Conservation (phyloP, 139 green algal genomes). For the Dunaliella sp. region DNA sequence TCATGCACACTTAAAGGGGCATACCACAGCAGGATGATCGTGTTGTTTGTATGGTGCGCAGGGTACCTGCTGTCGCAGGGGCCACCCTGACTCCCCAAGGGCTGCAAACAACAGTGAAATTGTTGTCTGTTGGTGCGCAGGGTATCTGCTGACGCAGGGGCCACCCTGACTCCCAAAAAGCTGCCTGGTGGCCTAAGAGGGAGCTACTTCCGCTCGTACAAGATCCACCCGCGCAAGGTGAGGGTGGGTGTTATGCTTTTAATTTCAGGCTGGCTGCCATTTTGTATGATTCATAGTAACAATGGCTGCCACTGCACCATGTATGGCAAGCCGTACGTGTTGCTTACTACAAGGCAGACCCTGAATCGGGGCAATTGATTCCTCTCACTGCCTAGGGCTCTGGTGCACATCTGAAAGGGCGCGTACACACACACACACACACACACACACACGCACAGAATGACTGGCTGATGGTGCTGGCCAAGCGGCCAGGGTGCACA, state of each 20-base stretch:
- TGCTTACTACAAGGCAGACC: conserved; percentile 7
- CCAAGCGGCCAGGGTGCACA: conserved; percentile 42
- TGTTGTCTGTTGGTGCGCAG: conserved; percentile 4
- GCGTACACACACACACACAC: not conserved
- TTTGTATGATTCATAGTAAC: not conserved
- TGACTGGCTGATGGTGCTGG: conserved; percentile 48
- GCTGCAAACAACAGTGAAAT: too few relatives aligned
- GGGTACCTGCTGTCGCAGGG: not conserved
- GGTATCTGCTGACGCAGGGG: conserved; percentile 32
- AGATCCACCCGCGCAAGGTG: conserved; percentile 15
- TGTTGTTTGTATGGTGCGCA: not conserved
- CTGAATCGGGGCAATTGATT: not conserved
- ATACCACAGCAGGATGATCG: not conserved
- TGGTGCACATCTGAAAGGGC: not conserved
- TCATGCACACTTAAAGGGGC: too few relatives aligned
- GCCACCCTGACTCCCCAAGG: too few relatives aligned
- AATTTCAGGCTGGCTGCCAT: too few relatives aligned
- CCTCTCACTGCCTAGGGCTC: not conserved
- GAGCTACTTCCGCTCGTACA: not conserved
- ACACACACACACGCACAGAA: conserved; percentile 15
- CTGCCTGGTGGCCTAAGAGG: conserved; percentile 17
- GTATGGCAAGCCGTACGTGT: conserved; percentile 4
- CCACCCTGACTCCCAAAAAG: conserved; percentile 19
- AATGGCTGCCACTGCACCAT: not conserved
- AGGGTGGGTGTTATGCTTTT: too few relatives aligned